phyloP scores from a whole-genome alignment of 2,329 filamentous ascomycete species.

The Parastagonospora avenae region DNA sequence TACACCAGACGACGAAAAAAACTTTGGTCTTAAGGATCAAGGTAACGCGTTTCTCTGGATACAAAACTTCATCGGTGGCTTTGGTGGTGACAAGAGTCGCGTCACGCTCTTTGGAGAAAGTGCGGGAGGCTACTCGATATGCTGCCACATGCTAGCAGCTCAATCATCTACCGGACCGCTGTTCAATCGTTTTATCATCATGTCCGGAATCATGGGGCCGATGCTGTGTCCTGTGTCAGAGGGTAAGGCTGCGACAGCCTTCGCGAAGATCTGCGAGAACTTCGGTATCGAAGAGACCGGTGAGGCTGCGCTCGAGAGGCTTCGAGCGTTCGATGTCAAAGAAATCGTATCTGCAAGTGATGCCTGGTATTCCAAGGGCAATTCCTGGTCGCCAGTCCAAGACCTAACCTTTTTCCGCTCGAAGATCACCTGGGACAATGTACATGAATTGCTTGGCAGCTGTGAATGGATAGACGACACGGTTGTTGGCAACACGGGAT shows the following conservation, averaged over 20 bases:
- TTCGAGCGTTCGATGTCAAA: constrained; percentile 11
- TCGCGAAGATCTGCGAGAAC: constrained; percentile 26
- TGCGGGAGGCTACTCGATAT: constrained; percentile 47
- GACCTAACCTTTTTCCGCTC: constrained; percentile 22
- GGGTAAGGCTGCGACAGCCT: constrained; percentile 11
- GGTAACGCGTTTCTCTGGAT: constrained; percentile 45
- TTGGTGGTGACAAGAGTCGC: constrained; percentile 40
- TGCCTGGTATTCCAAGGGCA: constrained; percentile 1
- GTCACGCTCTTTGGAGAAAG: constrained; percentile 52
- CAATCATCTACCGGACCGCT: constrained; percentile 16
- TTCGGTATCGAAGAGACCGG: constrained; percentile 18
- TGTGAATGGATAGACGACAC: constrained; percentile 51
- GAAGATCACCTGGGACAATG: constrained; percentile 26
- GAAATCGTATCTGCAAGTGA: constrained; percentile 18
- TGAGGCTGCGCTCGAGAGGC: constrained; percentile 8
- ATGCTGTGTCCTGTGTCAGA: constrained; percentile 11
- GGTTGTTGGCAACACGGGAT: constrained; percentile 44
- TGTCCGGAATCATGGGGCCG: constrained; percentile 25
- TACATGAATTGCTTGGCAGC: constrained; percentile 15
- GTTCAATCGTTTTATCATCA: constrained; percentile 26
- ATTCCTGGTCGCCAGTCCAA: constrained; percentile 14
- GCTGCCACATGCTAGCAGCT: constrained; percentile 27
- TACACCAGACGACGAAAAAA: constrained; percentile 46
- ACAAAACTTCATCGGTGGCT: constrained; percentile 38
- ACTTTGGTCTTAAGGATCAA: constrained; percentile 36